These are phyloP conservation scores for Collybiopsis confluens DNA, from an alignment of 768 basidiomycete genomes.

Conservation along the genomic window DNA sequence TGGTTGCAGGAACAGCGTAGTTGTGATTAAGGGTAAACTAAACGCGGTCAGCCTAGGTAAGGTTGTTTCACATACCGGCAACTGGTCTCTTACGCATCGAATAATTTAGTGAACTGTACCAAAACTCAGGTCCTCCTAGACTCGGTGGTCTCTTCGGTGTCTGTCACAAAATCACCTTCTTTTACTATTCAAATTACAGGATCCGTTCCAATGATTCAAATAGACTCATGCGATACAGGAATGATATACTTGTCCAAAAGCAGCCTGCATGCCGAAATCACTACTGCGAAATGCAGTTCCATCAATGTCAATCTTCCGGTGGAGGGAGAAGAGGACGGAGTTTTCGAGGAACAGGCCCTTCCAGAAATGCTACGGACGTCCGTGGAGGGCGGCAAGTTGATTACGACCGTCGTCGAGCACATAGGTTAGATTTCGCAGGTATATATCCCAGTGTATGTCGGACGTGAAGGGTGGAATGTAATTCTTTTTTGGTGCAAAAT, in stretches of 20 bases:
- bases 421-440: slow-evolving; percentile 35
- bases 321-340: slow-evolving; percentile 85
- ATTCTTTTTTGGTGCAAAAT: no score
- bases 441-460: background rate
- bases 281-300: slow-evolving; percentile 88
- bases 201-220: slow-evolving; percentile 82
- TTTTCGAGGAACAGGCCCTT: slow-evolving; percentile 84
- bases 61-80: slow-evolving; percentile 19
- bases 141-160: slow-evolving; percentile 87
- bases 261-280: slow-evolving; percentile 76
- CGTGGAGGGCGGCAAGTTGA: slow-evolving; percentile 75
- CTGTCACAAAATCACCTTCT: slow-evolving; percentile 87
- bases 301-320: slow-evolving; percentile 89
- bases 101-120: slow-evolving; percentile 69
- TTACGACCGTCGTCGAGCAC: slow-evolving; percentile 90
- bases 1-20: slow-evolving; percentile 80
- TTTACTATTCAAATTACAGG: slow-evolving; percentile 93
- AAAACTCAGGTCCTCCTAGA: slow-evolving; percentile 88
- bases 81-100: slow-evolving; percentile 2
- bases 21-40: slow-evolving; percentile 88
- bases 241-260: slow-evolving; percentile 89
- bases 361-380: slow-evolving; percentile 95
- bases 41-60: slow-evolving; percentile 89
- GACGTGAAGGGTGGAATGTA: no score
- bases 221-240: slow-evolving; percentile 94